Evolutionary conservation across 148 eudicot species (phyloP).

Genomic region (Gaultheria prostrata): DNA sequence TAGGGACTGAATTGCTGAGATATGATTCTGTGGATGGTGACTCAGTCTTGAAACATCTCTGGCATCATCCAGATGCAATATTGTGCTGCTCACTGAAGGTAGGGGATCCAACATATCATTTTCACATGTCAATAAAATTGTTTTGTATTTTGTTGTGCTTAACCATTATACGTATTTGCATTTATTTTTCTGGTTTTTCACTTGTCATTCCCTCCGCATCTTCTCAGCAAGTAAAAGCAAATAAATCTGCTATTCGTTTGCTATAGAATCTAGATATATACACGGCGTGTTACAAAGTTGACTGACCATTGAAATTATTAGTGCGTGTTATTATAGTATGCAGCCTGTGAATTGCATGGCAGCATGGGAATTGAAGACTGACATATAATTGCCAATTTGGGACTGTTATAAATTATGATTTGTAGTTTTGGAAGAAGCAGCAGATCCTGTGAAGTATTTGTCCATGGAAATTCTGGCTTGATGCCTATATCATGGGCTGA

Average conservation of each 20-base stretch:
- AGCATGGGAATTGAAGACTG: not conserved
- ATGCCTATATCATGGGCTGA: not conserved
- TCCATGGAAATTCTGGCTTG: not conserved
- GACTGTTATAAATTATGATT: not conserved
- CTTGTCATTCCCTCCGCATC: not conserved
- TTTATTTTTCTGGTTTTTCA: not conserved
- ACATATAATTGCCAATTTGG: not conserved
- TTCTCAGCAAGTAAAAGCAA: slow-evolving; percentile 1
- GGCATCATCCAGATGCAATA: slow-evolving; percentile 96
- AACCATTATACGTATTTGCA: not conserved
- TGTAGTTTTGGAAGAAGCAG: not conserved
- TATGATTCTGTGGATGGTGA: slow-evolving; percentile 57
- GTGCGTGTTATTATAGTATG: not conserved
- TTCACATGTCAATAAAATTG: not conserved
- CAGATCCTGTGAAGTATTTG: not conserved
- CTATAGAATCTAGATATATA: not conserved
- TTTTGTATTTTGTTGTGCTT: not conserved
- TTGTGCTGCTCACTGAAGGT: slow-evolving; percentile 96
- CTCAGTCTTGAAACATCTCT: slow-evolving; percentile 69
- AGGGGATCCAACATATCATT: not conserved
- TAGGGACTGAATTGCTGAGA: slow-evolving; percentile 65
- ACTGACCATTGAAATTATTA: not conserved
- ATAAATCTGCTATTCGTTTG: not conserved
- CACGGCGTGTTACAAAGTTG: not conserved
- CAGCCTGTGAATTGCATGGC: not conserved